These are phyloP conservation scores for Amanita fuliginea DNA, from an alignment of 768 basidiomycete genomes.

Conservation along the genomic window DNA sequence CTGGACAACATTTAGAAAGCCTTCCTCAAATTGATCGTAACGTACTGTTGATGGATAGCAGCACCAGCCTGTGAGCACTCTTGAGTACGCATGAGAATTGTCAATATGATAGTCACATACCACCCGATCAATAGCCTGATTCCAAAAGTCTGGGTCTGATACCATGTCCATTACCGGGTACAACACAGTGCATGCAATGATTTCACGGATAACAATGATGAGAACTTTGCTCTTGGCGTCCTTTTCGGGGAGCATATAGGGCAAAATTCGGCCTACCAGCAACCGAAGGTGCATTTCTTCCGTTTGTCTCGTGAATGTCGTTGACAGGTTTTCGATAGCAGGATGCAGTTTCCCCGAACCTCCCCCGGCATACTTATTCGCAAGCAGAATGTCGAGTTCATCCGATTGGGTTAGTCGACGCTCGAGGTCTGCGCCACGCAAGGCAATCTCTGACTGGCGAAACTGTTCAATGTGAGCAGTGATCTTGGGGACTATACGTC, in stretches of 20 bases:
- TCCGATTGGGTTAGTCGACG: constrained; percentile 81
- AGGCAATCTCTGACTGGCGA: constrained; percentile 77
- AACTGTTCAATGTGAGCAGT: constrained; percentile 87
- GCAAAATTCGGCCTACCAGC: constrained; percentile 62
- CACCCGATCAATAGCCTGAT: constrained; percentile 82
- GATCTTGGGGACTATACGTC: constrained; percentile 78
- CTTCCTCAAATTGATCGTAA: not conserved
- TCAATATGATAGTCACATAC: constrained; percentile 33
- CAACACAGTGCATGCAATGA: constrained; percentile 71
- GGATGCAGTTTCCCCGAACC: constrained; percentile 63
- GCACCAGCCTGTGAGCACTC: constrained; percentile 29
- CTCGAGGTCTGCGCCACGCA: constrained; percentile 75
- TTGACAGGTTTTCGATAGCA: constrained; percentile 81
- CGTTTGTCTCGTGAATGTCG: constrained; percentile 80
- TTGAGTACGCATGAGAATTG: not conserved
- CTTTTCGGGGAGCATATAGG: constrained; percentile 61
- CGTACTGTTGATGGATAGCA: constrained; percentile 40
- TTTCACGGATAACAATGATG: constrained; percentile 66
- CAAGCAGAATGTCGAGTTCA: constrained; percentile 78
- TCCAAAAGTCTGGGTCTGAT: constrained; percentile 96
- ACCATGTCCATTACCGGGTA: constrained; percentile 89
- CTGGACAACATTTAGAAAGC: constrained; percentile 24
- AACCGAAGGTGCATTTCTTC: constrained; percentile 78
- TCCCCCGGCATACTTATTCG: constrained; percentile 66
- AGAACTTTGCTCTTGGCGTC: constrained; percentile 66